These are phyloP conservation scores for Lactuca sativa DNA, from an alignment of 129 eudicot species.

Conservation along the genomic window DNA sequence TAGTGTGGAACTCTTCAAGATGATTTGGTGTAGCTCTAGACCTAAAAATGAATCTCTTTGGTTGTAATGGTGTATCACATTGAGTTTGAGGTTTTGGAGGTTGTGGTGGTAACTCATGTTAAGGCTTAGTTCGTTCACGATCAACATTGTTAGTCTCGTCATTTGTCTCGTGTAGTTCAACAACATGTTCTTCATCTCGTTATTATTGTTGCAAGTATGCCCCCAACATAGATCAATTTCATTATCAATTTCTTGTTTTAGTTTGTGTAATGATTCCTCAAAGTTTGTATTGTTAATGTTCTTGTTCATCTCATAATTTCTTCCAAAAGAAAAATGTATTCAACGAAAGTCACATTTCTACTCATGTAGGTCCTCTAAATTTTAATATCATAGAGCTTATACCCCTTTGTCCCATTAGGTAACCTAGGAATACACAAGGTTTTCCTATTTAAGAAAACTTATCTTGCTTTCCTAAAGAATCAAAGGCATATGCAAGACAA, in stretches of 20 bases:
- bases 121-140: no score
- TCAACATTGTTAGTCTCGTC: no score
- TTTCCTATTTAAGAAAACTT: background rate
- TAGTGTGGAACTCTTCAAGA: background rate
- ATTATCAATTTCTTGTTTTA: background rate
- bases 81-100: background rate
- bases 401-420: background rate
- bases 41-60: background rate
- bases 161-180: no score
- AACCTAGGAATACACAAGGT: background rate
- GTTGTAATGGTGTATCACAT: no score
- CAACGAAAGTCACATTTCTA: background rate
- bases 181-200: no score
- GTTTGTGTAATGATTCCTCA: background rate
- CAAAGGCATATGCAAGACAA: background rate
- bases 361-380: no score
- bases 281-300: background rate
- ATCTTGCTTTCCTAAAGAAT: background rate
- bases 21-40: background rate
- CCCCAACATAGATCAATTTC: no score
- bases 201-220: no score
- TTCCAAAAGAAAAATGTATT: background rate
- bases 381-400: background rate
- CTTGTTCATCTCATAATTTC: background rate
- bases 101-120: no score